Evolutionary conservation across 257 asterid species (phyloP).

Genomic region (Solanum piurae): DNA sequence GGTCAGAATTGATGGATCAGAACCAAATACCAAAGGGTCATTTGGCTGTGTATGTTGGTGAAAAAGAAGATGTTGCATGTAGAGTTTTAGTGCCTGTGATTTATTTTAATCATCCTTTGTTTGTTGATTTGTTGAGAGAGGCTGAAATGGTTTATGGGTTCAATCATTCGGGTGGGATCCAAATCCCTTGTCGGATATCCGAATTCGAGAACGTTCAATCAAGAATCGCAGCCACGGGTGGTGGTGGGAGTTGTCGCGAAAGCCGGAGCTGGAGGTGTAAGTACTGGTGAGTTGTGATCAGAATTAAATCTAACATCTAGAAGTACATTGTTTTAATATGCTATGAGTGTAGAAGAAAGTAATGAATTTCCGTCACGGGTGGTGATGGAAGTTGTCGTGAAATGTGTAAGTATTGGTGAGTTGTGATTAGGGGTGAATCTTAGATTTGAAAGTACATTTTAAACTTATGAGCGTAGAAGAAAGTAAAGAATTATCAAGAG

Average conservation of each 20-base stretch:
- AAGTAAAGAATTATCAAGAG: neutral
- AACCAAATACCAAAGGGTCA: slow-evolving; percentile 43
- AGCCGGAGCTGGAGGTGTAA: neutral
- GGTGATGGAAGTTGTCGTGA: neutral
- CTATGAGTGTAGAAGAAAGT: neutral
- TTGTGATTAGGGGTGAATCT: neutral
- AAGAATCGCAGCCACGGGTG: slow-evolving; percentile 35
- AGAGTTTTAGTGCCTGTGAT: slow-evolving; percentile 59
- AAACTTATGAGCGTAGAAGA: neutral
- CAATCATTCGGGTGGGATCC: slow-evolving; percentile 54
- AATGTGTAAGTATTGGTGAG: accelerated
- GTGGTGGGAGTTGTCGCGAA: neutral
- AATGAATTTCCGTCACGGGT: neutral
- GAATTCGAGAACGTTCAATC: slow-evolving; percentile 36
- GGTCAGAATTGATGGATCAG: slow-evolving; percentile 6
- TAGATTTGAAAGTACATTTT: neutral
- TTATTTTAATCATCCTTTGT: slow-evolving; percentile 54
- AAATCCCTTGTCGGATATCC: slow-evolving; percentile 57
- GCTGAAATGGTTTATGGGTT: slow-evolving; percentile 56
- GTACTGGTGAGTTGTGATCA: neutral
- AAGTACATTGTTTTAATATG: no score
- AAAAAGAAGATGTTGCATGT: slow-evolving; percentile 26
- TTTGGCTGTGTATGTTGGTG: slow-evolving; percentile 60
- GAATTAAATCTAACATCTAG: neutral
- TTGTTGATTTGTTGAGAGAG: slow-evolving; percentile 37